phyloP scores from a whole-genome alignment of 148 eudicot genomes.

The Dysphania ambrosioides region DNA sequence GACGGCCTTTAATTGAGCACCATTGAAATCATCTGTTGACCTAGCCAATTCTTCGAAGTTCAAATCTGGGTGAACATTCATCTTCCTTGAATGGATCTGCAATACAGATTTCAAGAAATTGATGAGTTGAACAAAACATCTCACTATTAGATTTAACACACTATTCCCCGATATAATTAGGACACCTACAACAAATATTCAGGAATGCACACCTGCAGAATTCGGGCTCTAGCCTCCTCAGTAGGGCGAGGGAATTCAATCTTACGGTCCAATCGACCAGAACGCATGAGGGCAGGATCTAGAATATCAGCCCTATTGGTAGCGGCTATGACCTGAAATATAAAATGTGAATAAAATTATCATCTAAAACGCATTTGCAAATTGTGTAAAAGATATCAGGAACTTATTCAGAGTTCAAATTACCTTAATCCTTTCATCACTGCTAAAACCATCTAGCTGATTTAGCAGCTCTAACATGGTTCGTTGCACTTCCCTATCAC shows the following conservation, averaged over 20 bases:
- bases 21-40: constrained; percentile 93
- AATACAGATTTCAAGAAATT: neutral
- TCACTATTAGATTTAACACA: neutral
- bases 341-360: neutral
- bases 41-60: constrained; percentile 97
- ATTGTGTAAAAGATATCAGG: too few relatives aligned
- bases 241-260: constrained; percentile 99
- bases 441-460: constrained; percentile 98
- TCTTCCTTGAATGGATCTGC: constrained; percentile 95
- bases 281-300: constrained; percentile 94
- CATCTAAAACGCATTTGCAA: too few relatives aligned
- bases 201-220: constrained; percentile 61
- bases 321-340: constrained; percentile 81
- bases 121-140: neutral
- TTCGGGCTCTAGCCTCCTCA: constrained; percentile 96
- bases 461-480: constrained; percentile 91
- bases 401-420: too few relatives aligned
- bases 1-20: constrained; percentile 95
- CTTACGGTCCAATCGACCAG: constrained; percentile 97
- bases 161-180: neutral
- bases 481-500: constrained; percentile 95
- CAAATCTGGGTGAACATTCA: constrained; percentile 97
- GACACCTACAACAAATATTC: too few relatives aligned
- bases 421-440: constrained; percentile 96
- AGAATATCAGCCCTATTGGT: constrained; percentile 95